Conservation (phyloP, 768 basidiomycete genomes). For the Ephemerocybe angulata region DNA sequence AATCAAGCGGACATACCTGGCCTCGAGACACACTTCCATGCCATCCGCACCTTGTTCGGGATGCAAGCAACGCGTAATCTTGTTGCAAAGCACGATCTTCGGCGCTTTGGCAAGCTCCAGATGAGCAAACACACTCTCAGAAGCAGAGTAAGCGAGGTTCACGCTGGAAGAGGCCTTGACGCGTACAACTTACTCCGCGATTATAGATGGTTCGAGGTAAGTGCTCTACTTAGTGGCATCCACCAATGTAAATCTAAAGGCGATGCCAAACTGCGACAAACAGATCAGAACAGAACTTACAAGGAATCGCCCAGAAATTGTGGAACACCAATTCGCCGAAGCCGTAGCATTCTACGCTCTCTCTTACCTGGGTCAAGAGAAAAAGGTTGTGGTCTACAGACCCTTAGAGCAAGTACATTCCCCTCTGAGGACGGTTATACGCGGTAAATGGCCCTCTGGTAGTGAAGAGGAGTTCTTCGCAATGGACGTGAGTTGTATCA, state of each 20-base stretch:
- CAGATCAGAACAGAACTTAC: not conserved
- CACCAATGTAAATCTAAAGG: not conserved
- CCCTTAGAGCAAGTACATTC: slow-evolving; percentile 4
- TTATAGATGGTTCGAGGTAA: slow-evolving; percentile 15
- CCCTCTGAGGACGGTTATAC: slow-evolving; percentile 6
- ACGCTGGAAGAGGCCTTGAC: not conserved
- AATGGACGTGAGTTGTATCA: not conserved
- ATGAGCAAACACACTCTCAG: slow-evolving; percentile 1
- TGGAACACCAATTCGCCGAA: slow-evolving; percentile 13
- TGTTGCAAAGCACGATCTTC: not conserved
- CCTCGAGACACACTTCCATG: not conserved
- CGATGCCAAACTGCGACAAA: not conserved
- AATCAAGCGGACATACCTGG: not conserved
- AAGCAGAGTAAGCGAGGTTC: slow-evolving; percentile 10
- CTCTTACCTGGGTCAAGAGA: not conserved
- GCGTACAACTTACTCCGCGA: not conserved
- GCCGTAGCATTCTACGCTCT: slow-evolving; percentile 16
- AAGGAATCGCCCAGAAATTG: not conserved
- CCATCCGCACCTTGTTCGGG: not conserved
- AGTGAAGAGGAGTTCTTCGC: not conserved
- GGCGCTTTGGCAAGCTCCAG: slow-evolving; percentile 14
- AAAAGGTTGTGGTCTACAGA: slow-evolving; percentile 4
- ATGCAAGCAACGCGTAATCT: not conserved
- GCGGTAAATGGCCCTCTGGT: slow-evolving; percentile 3
- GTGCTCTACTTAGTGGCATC: not conserved